These are phyloP conservation scores for Actinidia chinensis DNA, from an alignment of 179 eudicot genomes.

Conservation along the genomic window DNA sequence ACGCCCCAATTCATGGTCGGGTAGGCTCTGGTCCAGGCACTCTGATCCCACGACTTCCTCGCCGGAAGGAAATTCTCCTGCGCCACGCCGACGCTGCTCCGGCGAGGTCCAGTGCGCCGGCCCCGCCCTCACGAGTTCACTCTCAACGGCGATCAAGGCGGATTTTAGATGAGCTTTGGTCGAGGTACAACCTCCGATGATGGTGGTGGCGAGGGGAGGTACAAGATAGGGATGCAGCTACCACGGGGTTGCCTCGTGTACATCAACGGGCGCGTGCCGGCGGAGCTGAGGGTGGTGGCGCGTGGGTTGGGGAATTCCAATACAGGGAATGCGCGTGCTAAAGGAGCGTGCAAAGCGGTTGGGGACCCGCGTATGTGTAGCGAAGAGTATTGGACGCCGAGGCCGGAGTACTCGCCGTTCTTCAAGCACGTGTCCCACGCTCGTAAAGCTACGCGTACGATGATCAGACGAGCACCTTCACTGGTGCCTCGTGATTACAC, in stretches of 20 bases:
- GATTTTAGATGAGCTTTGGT: slow-evolving; percentile 3
- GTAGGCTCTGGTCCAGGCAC: slow-evolving; percentile 86
- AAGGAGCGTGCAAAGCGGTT: slow-evolving; percentile 94
- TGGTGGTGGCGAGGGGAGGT: slow-evolving; percentile 12
- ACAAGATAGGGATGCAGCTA: slow-evolving; percentile 56
- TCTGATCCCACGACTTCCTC: slow-evolving; percentile 48
- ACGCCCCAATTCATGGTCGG: slow-evolving; percentile 80
- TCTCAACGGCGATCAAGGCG: slow-evolving; percentile 8
- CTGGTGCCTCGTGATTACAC: slow-evolving; percentile 59
- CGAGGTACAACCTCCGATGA: slow-evolving; percentile 11
- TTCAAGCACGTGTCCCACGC: slow-evolving; percentile 86
- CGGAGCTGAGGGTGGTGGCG: slow-evolving; percentile 51
- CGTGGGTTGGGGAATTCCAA: no score
- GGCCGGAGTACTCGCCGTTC: slow-evolving; percentile 60
- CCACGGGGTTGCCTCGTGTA: slow-evolving; percentile 86
- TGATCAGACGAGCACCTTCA: slow-evolving; percentile 91
- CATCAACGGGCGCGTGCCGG: slow-evolving; percentile 59
- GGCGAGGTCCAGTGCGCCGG: slow-evolving; percentile 67
- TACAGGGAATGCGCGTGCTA: slow-evolving; percentile 64
- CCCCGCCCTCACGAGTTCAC: slow-evolving; percentile 6
- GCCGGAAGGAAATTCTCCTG: slow-evolving; percentile 55
- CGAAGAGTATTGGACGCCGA: slow-evolving; percentile 67
- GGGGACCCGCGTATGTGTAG: slow-evolving; percentile 81
- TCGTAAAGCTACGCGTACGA: slow-evolving; percentile 94
- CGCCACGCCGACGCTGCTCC: slow-evolving; percentile 81